A percentile compares a stretch with the other conserved stretches of the same genome.
Conservation (phyloP, 2,329 filamentous ascomycete species). For the Penicillium rolfsii region DNA sequence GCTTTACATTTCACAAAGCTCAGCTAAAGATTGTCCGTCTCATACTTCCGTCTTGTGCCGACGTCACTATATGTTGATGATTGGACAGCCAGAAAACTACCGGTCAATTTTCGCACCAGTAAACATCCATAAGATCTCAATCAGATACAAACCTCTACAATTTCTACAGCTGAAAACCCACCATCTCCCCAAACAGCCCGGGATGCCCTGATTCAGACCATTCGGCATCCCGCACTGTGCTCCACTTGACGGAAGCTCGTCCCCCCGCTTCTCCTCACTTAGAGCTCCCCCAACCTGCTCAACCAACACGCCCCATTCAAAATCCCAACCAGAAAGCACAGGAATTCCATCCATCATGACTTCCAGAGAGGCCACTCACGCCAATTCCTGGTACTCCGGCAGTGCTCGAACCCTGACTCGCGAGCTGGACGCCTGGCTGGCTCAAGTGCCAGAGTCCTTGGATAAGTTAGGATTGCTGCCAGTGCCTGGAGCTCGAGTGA, state of each 20-base stretch:
- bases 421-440: slow-evolving; percentile 77
- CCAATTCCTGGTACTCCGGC: slow-evolving; percentile 83
- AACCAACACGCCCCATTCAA: slow-evolving; percentile 9
- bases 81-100: neutral
- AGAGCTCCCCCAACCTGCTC: slow-evolving; percentile 13
- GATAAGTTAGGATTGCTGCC: slow-evolving; percentile 68
- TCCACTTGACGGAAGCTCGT: slow-evolving; percentile 31
- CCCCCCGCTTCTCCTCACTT: slow-evolving; percentile 34
- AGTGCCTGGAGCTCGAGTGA: slow-evolving; percentile 72
- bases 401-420: slow-evolving; percentile 61
- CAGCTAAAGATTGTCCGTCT: neutral
- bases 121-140: too few relatives aligned
- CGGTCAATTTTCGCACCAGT: neutral
- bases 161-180: neutral
- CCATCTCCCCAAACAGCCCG: neutral
- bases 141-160: neutral
- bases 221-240: slow-evolving; percentile 23
- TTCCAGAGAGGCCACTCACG: slow-evolving; percentile 68
- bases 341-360: slow-evolving; percentile 37
- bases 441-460: slow-evolving; percentile 67
- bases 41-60: neutral
- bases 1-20: neutral
- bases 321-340: neutral
- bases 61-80: slow-evolving; percentile 4
- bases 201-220: slow-evolving; percentile 8